phyloP scores from a whole-genome alignment of 495 filamentous ascomycete genomes.

The Aspergillus kassunensis region DNA sequence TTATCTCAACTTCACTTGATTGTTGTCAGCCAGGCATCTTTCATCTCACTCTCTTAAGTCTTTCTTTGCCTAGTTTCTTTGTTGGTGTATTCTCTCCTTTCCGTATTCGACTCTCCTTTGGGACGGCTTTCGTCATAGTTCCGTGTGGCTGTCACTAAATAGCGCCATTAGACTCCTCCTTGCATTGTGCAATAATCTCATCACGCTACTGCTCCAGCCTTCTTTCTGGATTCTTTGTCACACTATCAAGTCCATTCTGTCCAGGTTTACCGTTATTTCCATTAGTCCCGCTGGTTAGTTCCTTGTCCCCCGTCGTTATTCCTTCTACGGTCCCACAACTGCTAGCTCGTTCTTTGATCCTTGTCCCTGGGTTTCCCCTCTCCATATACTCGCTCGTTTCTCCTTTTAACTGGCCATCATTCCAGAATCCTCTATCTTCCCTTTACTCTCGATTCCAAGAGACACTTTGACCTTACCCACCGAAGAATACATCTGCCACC shows the following conservation, averaged over 20 bases:
- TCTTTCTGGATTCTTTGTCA: background rate
- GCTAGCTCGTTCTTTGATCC: constrained; percentile 4
- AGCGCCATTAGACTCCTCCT: background rate
- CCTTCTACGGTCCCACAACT: constrained; percentile 6
- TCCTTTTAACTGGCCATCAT: constrained; percentile 1
- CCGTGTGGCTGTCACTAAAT: constrained; percentile 4
- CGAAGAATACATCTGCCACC: background rate
- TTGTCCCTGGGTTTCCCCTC: constrained; percentile 10
- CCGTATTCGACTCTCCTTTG: constrained; percentile 5
- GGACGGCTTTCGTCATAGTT: constrained; percentile 7
- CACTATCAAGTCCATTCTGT: constrained; percentile 3
- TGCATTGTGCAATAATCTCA: background rate
- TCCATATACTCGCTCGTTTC: background rate
- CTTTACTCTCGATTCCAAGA: background rate
- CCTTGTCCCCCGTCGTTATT: background rate
- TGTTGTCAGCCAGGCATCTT: constrained; percentile 1
- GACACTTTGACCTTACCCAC: background rate
- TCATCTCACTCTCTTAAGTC: constrained; percentile 1
- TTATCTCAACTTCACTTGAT: too few relatives aligned
- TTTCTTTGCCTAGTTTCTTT: constrained; percentile 6
- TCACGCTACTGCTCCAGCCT: background rate
- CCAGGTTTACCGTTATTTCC: background rate
- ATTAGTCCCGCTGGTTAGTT: constrained; percentile 1
- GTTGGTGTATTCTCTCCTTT: background rate
- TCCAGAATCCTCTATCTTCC: background rate